phyloP scores from a whole-genome alignment of 176 grass and related monocot species.

The Aegilops umbellulata region DNA sequence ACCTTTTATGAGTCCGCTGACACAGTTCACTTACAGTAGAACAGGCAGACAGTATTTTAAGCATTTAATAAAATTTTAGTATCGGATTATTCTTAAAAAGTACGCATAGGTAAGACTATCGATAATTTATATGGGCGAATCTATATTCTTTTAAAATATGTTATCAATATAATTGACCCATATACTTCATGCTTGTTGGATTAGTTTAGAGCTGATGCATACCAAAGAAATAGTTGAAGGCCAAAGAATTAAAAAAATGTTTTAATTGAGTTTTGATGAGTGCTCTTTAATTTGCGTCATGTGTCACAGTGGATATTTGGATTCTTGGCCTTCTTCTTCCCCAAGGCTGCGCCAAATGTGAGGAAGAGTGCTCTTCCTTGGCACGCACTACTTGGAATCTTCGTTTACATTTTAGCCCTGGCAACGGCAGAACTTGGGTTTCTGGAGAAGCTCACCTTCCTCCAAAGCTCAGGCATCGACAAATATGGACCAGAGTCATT shows the following conservation, averaged over 20 bases:
- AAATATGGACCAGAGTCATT: constrained; percentile 80
- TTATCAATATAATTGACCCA: background rate
- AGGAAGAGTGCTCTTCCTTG: constrained; percentile 68
- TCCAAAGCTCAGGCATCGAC: constrained; percentile 61
- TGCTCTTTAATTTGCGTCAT: constrained; percentile 23
- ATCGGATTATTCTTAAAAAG: background rate
- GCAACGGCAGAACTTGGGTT: constrained; percentile 62
- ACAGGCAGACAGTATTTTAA: background rate
- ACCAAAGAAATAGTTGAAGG: background rate
- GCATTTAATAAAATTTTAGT: background rate
- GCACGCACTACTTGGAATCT: constrained; percentile 79
- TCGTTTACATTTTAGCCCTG: constrained; percentile 79
- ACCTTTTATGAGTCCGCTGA: background rate
- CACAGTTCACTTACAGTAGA: background rate
- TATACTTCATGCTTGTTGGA: background rate
- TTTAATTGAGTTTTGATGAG: background rate
- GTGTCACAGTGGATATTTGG: constrained; percentile 78
- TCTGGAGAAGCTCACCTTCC: constrained; percentile 86
- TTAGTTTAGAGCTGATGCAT: constrained; percentile 1
- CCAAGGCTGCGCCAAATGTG: constrained; percentile 48
- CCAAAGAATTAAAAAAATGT: background rate
- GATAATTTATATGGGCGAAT: background rate
- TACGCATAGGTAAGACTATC: background rate
- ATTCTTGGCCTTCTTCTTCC: constrained; percentile 72
- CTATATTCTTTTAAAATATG: background rate